Conservation (phyloP, 805 yeast genomes). For the Hanseniaspora pseudoguilliermondii region DNA sequence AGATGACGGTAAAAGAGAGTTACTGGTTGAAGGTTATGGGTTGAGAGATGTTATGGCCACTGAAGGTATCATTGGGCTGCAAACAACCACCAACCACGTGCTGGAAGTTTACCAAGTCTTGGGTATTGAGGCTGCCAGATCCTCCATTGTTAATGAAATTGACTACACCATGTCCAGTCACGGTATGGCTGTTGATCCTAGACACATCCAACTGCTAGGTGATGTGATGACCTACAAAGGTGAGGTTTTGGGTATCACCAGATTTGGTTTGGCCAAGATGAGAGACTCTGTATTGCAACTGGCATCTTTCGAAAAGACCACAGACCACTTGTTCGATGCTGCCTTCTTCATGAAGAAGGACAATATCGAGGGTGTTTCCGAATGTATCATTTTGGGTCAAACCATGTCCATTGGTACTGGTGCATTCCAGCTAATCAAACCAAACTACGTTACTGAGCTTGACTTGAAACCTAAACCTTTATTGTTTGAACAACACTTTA, state of each 20-base stretch:
- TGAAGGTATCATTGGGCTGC: slow-evolving; percentile 85
- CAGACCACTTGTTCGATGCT: slow-evolving; percentile 96
- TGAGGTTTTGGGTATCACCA: slow-evolving; percentile 92
- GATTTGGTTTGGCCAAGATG: slow-evolving; percentile 97
- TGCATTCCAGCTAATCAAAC: slow-evolving; percentile 71
- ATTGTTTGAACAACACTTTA: slow-evolving; percentile 34
- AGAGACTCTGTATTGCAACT: slow-evolving; percentile 93
- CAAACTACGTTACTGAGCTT: slow-evolving; percentile 34
- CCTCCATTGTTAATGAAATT: slow-evolving; percentile 84
- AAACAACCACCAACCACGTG: slow-evolving; percentile 83
- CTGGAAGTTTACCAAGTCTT: slow-evolving; percentile 77
- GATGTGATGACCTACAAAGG: slow-evolving; percentile 99
- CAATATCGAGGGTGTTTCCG: slow-evolving; percentile 92
- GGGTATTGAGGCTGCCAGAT: slow-evolving; percentile 96
- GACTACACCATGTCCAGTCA: slow-evolving; percentile 97
- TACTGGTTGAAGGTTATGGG: slow-evolving; percentile 96
- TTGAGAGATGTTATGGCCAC: slow-evolving; percentile 92
- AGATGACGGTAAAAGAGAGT: slow-evolving; percentile 75
- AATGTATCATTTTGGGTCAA: slow-evolving; percentile 93
- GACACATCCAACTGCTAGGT: slow-evolving; percentile 93
- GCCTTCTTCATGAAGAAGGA: slow-evolving; percentile 96
- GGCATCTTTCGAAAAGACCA: slow-evolving; percentile 95
- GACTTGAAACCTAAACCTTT: slow-evolving; percentile 36
- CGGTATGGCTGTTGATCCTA: slow-evolving; percentile 99
- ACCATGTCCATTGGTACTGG: slow-evolving; percentile 98